Evolutionary conservation across 2,329 filamentous ascomycete genomes (phyloP).

Genomic region (Neoscytalidium dimidiatum): DNA sequence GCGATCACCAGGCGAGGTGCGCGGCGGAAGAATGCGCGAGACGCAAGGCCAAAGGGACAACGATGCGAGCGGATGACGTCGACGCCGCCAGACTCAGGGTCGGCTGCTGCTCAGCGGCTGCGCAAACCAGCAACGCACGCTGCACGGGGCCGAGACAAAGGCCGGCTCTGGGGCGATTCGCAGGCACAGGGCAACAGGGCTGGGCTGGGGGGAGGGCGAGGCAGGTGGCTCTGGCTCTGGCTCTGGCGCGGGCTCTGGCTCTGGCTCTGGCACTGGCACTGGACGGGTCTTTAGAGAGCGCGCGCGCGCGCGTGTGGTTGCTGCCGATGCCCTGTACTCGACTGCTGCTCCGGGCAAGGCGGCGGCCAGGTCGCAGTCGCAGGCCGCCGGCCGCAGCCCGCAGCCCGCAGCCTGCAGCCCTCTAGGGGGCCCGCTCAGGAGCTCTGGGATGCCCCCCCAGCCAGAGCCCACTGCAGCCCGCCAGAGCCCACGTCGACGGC

Average conservation of each 20-base stretch:
- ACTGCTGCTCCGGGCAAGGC: not conserved
- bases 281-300: conserved; percentile 1
- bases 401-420: too few relatives aligned
- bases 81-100: not conserved
- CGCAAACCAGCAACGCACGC: not conserved
- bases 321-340: conserved; percentile 12
- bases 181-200: conserved; percentile 5
- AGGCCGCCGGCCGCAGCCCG: not conserved
- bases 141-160: conserved; percentile 3
- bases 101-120: not conserved
- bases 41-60: conserved; percentile 17
- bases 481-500: conserved; percentile 5
- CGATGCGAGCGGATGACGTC: conserved; percentile 10
- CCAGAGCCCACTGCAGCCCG: not conserved
- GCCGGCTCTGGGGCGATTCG: not conserved
- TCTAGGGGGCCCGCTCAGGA: conserved; percentile 5
- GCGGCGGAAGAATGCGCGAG: conserved; percentile 20
- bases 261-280: not conserved
- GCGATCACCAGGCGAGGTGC: conserved; percentile 3
- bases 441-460: not conserved
- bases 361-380: not conserved
- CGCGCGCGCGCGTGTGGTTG: not conserved
- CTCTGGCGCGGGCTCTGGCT: too few relatives aligned
- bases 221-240: conserved; percentile 4
- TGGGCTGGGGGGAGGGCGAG: not conserved